A percentile compares a stretch with the other conserved stretches of the same genome.
Conservation (phyloP, 2,329 filamentous ascomycete genomes). For the Tolypocladium nubicola region DNA sequence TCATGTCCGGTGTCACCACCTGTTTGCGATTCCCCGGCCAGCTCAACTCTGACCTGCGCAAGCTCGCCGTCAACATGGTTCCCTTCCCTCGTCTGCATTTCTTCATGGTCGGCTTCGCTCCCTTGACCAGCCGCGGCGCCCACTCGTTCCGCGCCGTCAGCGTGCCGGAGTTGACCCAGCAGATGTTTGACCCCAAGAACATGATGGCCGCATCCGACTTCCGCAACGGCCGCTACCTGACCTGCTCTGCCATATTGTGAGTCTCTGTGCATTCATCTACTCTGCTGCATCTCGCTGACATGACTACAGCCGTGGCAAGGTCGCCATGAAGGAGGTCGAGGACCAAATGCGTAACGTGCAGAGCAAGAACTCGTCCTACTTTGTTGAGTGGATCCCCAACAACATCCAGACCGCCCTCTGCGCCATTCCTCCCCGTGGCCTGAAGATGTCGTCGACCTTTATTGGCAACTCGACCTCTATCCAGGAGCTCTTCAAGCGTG, state of each 20-base stretch:
- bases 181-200: conserved; percentile 99
- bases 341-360: conserved; percentile 99
- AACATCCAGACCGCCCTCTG: conserved; percentile 99
- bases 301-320: conserved; percentile 72
- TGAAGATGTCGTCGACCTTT: conserved; percentile 99
- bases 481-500: conserved; percentile 99
- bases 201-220: conserved; percentile 99
- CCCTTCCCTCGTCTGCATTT: conserved; percentile 99
- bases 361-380: conserved; percentile 99
- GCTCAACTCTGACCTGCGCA: conserved; percentile 99
- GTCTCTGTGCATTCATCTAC: conserved; percentile 17
- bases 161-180: conserved; percentile 97
- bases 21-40: conserved; percentile 98
- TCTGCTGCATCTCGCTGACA: conserved; percentile 5
- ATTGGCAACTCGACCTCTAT: conserved; percentile 99
- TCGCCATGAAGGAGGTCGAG: conserved; percentile 99
- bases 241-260: conserved; percentile 96
- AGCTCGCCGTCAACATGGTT: conserved; percentile 99
- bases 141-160: conserved; percentile 95
- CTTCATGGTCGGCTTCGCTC: conserved; percentile 99
- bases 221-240: conserved; percentile 98
- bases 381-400: conserved; percentile 99
- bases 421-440: conserved; percentile 93
- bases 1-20: conserved; percentile 99
- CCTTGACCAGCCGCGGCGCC: conserved; percentile 76